These are phyloP conservation scores for Gilbertella persicaria DNA, from an alignment of 371 early-diverging fungal genomes.

Conservation along the genomic window DNA sequence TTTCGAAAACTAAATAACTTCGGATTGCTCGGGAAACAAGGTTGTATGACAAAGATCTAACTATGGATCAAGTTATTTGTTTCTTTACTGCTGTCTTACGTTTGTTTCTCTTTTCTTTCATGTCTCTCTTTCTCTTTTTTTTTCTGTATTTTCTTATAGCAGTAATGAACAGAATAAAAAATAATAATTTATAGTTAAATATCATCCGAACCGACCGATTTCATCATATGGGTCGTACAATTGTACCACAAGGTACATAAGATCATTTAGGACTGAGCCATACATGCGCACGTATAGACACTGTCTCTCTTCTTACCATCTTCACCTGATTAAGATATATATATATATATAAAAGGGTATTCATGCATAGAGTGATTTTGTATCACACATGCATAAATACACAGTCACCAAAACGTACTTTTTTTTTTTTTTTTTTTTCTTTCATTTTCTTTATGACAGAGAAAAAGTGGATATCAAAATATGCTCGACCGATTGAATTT, in stretches of 20 bases:
- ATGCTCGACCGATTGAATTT: conserved; percentile 17
- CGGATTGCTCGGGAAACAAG: conserved; percentile 9
- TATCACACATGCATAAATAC: not conserved
- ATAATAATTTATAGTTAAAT: not conserved
- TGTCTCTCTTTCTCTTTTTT: too few relatives aligned
- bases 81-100: too few relatives aligned
- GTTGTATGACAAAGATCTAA: not conserved
- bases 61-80: not conserved
- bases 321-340: too few relatives aligned
- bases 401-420: not conserved
- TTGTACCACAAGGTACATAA: conserved; percentile 12
- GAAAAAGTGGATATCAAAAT: conserved; percentile 29
- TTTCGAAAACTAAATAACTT: not conserved
- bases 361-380: conserved; percentile 1
- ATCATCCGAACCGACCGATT: conserved; percentile 22
- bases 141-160: not conserved
- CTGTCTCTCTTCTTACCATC: too few relatives aligned
- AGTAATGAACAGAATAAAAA: not conserved
- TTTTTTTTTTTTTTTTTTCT: not conserved
- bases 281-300: too few relatives aligned
- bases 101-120: too few relatives aligned
- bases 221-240: conserved; percentile 13
- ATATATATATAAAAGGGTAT: too few relatives aligned
- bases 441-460: conserved; percentile 18
- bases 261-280: not conserved